Conservation (phyloP, 2,329 filamentous ascomycete species). For the Exophiala xenobiotica region DNA sequence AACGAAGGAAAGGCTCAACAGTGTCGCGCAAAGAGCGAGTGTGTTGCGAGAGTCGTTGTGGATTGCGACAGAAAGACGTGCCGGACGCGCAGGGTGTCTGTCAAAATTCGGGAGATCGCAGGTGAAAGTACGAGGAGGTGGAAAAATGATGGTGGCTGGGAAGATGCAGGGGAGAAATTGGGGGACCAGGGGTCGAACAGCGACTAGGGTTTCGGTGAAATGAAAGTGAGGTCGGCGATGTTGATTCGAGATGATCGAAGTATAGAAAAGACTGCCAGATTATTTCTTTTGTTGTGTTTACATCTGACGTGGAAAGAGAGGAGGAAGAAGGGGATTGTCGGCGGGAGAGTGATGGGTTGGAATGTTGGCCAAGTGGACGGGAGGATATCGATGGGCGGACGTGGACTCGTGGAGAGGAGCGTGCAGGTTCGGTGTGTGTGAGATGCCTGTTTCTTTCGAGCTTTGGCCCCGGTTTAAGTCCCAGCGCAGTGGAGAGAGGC, state of each 20-base stretch:
- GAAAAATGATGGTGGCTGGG: slow-evolving; percentile 28
- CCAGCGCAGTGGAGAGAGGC: neutral
- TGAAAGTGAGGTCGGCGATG: neutral
- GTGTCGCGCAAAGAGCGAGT: neutral
- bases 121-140: slow-evolving; percentile 10
- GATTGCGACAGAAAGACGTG: slow-evolving; percentile 21
- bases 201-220: slow-evolving; percentile 1
- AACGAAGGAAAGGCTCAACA: slow-evolving; percentile 2
- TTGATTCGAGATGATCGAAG: neutral
- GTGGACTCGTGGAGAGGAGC: neutral
- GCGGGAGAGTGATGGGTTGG: slow-evolving; percentile 16
- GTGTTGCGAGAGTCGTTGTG: slow-evolving; percentile 2
- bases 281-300: slow-evolving; percentile 8
- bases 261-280: neutral
- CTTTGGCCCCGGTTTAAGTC: neutral
- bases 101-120: slow-evolving; percentile 14
- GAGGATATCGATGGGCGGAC: neutral
- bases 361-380: slow-evolving; percentile 21
- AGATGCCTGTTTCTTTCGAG: neutral
- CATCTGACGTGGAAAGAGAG: slow-evolving; percentile 2
- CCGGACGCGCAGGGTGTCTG: slow-evolving; percentile 16
- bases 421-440: neutral
- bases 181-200: slow-evolving; percentile 15
- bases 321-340: slow-evolving; percentile 7
- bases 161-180: slow-evolving; percentile 15